Evolutionary conservation across 2,329 filamentous ascomycete species (phyloP).

Genomic region (Colletotrichum australisinense): DNA sequence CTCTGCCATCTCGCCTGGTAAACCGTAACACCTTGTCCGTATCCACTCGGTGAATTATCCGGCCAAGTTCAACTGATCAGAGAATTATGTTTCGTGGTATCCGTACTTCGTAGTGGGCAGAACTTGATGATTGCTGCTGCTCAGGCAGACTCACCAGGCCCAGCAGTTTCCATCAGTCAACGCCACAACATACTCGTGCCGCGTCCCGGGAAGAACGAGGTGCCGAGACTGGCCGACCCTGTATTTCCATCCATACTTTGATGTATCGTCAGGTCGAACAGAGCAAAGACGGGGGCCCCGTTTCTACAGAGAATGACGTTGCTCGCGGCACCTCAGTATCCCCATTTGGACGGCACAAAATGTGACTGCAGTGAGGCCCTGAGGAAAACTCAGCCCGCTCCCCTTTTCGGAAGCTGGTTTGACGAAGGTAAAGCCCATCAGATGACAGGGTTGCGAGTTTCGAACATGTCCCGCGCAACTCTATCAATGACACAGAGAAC

Average conservation of each 20-base stretch:
- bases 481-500: neutral
- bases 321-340: neutral
- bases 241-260: neutral
- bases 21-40: slow-evolving; percentile 19
- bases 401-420: slow-evolving; percentile 6
- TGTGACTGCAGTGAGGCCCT: neutral
- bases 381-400: neutral
- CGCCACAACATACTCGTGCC: slow-evolving; percentile 30
- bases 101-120: neutral
- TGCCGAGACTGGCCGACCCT: slow-evolving; percentile 16
- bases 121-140: slow-evolving; percentile 1
- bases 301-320: slow-evolving; percentile 25
- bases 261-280: slow-evolving; percentile 7
- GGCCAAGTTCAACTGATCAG: neutral
- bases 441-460: slow-evolving; percentile 22
- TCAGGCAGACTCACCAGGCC: slow-evolving; percentile 10
- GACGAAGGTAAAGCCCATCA: slow-evolving; percentile 16
- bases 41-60: slow-evolving; percentile 27
- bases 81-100: neutral
- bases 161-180: slow-evolving; percentile 2
- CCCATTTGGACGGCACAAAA: slow-evolving; percentile 5
- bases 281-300: neutral
- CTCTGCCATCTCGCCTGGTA: slow-evolving; percentile 31
- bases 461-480: neutral
- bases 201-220: slow-evolving; percentile 20